Evolutionary conservation across 148 eudicot species (phyloP).

Genomic region (Vaccinium corymbosum): DNA sequence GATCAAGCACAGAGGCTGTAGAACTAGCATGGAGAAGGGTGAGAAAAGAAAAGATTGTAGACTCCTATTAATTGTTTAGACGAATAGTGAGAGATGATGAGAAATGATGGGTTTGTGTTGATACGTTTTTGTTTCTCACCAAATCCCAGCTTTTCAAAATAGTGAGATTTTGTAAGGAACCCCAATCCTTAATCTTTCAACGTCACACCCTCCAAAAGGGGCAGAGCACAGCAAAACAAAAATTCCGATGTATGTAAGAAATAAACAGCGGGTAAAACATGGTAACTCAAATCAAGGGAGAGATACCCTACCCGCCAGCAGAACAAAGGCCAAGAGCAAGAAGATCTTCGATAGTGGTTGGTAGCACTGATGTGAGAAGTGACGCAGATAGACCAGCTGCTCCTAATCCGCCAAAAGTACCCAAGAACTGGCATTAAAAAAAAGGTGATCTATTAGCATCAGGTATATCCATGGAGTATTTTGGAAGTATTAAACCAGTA

Average conservation of each 20-base stretch:
- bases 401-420: conserved; percentile 91
- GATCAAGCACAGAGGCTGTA: not conserved
- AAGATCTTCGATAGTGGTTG: conserved; percentile 89
- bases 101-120: not conserved
- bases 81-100: not conserved
- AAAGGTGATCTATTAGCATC: conserved; percentile 3
- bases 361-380: conserved; percentile 88
- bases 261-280: not conserved
- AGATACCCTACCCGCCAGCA: conserved; percentile 78
- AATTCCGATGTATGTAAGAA: not conserved
- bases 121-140: not conserved
- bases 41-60: not conserved
- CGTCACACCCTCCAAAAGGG: not conserved
- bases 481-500: not conserved
- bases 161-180: not conserved
- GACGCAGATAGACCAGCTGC: conserved; percentile 97
- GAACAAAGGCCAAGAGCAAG: conserved; percentile 98
- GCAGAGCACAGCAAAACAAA: not conserved
- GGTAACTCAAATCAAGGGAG: not conserved
- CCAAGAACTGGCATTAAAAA: conserved; percentile 58
- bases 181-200: not conserved
- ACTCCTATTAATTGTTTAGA: not conserved
- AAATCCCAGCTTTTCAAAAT: not conserved
- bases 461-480: not conserved
- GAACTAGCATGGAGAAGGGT: not conserved